phyloP scores from a whole-genome alignment of 202 grass and related monocot species.

The Brachypodium distachyon region DNA sequence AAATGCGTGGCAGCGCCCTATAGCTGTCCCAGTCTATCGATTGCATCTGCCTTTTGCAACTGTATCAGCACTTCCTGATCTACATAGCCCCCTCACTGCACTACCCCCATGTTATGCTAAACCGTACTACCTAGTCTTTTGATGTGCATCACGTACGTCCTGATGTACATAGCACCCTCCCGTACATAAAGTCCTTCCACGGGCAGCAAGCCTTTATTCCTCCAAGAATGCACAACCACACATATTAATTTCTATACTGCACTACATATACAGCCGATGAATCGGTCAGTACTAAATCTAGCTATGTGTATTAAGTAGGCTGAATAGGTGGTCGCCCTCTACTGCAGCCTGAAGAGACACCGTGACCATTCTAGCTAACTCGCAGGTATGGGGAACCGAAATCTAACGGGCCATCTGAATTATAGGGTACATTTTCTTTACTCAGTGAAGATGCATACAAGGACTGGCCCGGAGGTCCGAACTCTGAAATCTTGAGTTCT shows the following conservation, averaged over 20 bases:
- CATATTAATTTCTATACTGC: slow-evolving; percentile 4
- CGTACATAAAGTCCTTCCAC: slow-evolving; percentile 3
- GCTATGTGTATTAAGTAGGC: slow-evolving; percentile 4
- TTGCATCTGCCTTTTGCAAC: slow-evolving; percentile 2
- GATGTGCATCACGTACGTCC: neutral
- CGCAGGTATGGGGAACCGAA: neutral
- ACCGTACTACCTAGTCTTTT: slow-evolving; percentile 29
- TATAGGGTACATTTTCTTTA: neutral
- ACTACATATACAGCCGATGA: slow-evolving; percentile 34
- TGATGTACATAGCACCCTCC: neutral
- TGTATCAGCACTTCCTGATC: slow-evolving; percentile 18
- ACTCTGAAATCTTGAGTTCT: neutral
- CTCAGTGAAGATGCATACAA: neutral
- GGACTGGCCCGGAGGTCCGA: neutral
- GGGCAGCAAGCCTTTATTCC: slow-evolving; percentile 17
- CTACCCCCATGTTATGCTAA: slow-evolving; percentile 27
- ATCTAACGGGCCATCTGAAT: neutral
- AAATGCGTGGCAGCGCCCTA: slow-evolving; percentile 21
- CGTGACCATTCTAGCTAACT: neutral
- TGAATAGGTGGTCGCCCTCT: neutral
- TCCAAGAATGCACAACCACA: slow-evolving; percentile 4
- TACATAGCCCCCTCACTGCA: too few relatives aligned
- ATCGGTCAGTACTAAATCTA: slow-evolving; percentile 10
- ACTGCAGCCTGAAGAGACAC: neutral
- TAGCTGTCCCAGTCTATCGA: slow-evolving; percentile 10